Base-by-base conservation (phyloP, 2,329 filamentous ascomycete genomes). In the Trichoderma semiorbis region DNA sequence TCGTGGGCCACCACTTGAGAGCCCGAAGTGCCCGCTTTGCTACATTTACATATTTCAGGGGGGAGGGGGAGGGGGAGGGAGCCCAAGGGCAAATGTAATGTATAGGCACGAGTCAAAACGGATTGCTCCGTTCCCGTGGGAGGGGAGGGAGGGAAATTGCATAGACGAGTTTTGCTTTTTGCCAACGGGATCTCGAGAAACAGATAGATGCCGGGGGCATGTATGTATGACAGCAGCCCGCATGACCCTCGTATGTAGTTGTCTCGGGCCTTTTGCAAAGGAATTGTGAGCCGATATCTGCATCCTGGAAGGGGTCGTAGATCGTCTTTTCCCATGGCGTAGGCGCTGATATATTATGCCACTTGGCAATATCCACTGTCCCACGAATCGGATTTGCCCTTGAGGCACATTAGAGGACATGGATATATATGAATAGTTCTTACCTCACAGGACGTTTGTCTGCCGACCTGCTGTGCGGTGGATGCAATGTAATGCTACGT, bases 251-350 rank as follows among this genome's bases (percentile, higher is more conserved):
- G 26, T 36, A 16, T 36, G 34, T 69, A 53, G 39, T n/a, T 69
- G 39, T 36, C 67, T 62, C 57, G 67, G 67, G 28, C 57, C 57
- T 69, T 69, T 69, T 69, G 57, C 55, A 53, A 34, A 36, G 34
- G 34, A 36, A 53, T 50, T 53, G 57, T 62, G 67, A 61, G 39
- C 39, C 39, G 57, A 47, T 36, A 62, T 28, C 39, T 61, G 67
- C 39, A 50, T 61, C n/a, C 21, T 60, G 36, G 55, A 61, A 47
- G n/a, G 39, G 39, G 39, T 12, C 32, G 21, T 50, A 34, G 28
- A 62, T 69, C 43, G 16, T 36, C 34, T 6, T 24, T 55, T 55
- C 32, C 30, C 32, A 53, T 24, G 18, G 47, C 47, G n/a, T 53
- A 26, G 43, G 28, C 8, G 39, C 36, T 53, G 26, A 14, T 21